These are phyloP conservation scores for Mortierella sp. DNA, from an alignment of 371 early-diverging fungal species.

Conservation along the genomic window DNA sequence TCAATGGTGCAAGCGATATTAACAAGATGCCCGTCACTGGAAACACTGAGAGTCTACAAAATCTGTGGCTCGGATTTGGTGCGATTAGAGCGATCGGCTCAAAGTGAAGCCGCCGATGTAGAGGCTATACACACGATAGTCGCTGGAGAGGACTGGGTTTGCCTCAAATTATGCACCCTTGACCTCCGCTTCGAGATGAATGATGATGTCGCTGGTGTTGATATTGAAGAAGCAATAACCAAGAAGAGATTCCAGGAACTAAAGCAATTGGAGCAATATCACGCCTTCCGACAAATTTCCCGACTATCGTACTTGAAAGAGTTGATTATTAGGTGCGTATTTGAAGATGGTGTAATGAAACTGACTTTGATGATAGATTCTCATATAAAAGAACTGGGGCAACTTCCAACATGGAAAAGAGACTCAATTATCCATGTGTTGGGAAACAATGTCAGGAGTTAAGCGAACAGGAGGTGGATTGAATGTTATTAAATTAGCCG, in stretches of 20 bases:
- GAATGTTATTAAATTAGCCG: background rate
- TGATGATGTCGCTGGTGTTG: too few species aligned
- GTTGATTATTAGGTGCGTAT: background rate
- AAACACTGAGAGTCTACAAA: background rate
- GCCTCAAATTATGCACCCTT: background rate
- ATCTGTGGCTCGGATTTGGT: background rate
- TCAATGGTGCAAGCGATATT: background rate
- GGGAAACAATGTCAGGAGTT: background rate
- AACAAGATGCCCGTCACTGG: background rate
- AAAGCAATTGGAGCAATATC: background rate
- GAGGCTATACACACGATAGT: too few species aligned
- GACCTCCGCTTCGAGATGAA: background rate
- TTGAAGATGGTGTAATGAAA: too few species aligned
- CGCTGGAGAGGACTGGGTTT: background rate
- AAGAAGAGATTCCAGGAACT: too few species aligned
- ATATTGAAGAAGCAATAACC: too few species aligned
- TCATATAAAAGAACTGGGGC: background rate
- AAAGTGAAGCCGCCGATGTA: background rate
- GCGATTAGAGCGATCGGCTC: background rate
- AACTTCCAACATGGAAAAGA: background rate
- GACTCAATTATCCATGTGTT: background rate
- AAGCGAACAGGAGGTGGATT: background rate
- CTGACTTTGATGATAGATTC: background rate
- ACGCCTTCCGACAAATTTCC: background rate
- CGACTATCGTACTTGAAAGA: background rate